Evolutionary conservation across 1,139 yeast genomes (phyloP), one percentile per base, ranked within the genome.

Genomic region (Suhomyces bribrorum): DNA sequence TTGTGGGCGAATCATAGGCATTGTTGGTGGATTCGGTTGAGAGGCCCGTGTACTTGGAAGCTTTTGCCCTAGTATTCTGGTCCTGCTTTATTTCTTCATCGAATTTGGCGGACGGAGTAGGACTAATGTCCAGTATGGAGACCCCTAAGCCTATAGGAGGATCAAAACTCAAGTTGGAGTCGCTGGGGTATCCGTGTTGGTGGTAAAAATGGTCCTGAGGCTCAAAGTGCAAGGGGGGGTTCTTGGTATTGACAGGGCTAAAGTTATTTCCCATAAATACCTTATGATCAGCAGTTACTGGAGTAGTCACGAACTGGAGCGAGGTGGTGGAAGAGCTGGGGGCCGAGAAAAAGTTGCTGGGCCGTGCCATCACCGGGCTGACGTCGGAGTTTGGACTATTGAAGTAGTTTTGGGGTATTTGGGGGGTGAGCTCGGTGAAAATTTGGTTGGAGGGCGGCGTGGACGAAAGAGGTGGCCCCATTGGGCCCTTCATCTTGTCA

Each of bases 1-100:
- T 48, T 12, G 54, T 48, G n/a, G 54, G 54, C 11, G 53, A 48
- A 26, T 48, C 52, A 14, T 30, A 34, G 13, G 28, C 28, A 20
- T 32, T 29, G 22, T 29, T 26, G 2, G 25, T 30, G 15, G 42
- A 32, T 20, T 29, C 40, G 13, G 32, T 16, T 4, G 36, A 38
- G 23, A 8, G 11, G 23, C 23, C 11, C 11, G 11, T 8, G 11
- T 20, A 20, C 23, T 20, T 5, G 11, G 11, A 8, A 20, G 6
- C 11, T 8, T 8, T 20, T 20, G 23, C 8, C 23, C 11, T 20
- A 8, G 23, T 4, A 20, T 20, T 20, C n/a, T n/a, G n/a, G n/a
- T n/a, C n/a, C n/a, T 20, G 5, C 6, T 20, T 20, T n/a, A 8
- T 20, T 4, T 20, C 23, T 20, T 20, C 23, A 20, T 20, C 23